Evolutionary conservation across 176 grass and related monocot species (phyloP).

Genomic region (Calamus simplicifolius): DNA sequence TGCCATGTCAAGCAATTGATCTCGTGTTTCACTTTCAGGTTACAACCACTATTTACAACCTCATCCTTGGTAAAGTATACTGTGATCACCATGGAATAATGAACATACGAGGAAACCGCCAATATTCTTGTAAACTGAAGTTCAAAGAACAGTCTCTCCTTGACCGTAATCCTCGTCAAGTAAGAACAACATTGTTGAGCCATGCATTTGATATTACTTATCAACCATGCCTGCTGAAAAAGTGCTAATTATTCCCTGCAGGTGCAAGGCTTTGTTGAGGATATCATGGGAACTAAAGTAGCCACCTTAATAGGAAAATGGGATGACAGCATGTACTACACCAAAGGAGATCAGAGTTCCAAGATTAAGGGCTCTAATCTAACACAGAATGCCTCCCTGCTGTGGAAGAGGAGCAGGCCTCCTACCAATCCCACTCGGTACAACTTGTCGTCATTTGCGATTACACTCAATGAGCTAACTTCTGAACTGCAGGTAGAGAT

Average conservation of each 20-base stretch:
- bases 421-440: conserved; percentile 69
- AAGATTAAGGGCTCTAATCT: conserved; percentile 39
- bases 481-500: conserved; percentile 65
- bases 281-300: conserved; percentile 44
- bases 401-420: conserved; percentile 89
- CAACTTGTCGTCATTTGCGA: conserved; percentile 85
- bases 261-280: conserved; percentile 88
- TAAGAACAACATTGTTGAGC: conserved; percentile 27
- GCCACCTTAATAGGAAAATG: conserved; percentile 79
- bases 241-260: conserved; percentile 22
- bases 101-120: conserved; percentile 70
- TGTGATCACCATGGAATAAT: conserved; percentile 94
- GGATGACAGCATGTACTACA: conserved; percentile 64
- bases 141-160: conserved; percentile 95
- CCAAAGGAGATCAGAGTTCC: conserved; percentile 35
- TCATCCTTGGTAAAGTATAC: conserved; percentile 88
- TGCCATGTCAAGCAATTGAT: no score
- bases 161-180: conserved; percentile 79
- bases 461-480: conserved; percentile 81
- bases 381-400: conserved; percentile 35
- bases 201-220: conserved; percentile 2
- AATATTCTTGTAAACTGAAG: conserved; percentile 76
- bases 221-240: conserved; percentile 1
- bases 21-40: conserved; percentile 35
- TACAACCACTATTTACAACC: conserved; percentile 87